A percentile compares a stretch with the other conserved stretches of the same genome.
Evolutionary conservation across 1,139 yeast species (phyloP).

Genomic region (Oligophagozyma castellii): DNA sequence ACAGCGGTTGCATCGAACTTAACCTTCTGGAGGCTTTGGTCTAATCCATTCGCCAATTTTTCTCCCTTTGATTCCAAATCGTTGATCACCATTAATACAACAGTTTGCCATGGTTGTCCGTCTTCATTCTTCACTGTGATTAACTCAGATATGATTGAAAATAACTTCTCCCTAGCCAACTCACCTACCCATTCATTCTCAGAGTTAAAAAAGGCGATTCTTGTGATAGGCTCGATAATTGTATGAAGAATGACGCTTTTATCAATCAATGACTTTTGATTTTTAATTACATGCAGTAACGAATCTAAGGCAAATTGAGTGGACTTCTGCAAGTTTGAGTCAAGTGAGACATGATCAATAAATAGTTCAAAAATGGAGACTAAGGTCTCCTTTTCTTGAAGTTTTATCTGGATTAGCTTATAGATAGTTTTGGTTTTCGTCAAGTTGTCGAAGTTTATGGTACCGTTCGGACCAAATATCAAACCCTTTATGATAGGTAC

Average conservation of each 20-base stretch:
- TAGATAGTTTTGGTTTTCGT: conserved; percentile 64
- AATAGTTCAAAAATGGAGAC: conserved; percentile 18
- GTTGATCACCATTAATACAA: conserved; percentile 25
- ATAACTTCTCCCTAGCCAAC: conserved; percentile 45
- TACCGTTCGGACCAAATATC: conserved; percentile 37
- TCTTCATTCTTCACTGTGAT: conserved; percentile 29
- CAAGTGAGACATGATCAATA: conserved; percentile 3
- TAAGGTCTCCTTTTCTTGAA: conserved; percentile 17
- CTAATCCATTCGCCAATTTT: conserved; percentile 34
- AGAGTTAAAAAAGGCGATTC: conserved; percentile 40
- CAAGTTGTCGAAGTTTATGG: conserved; percentile 62
- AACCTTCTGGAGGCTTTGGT: conserved; percentile 38
- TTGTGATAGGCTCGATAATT: conserved; percentile 38
- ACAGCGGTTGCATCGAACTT: conserved; percentile 38
- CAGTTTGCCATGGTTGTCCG: conserved; percentile 39
- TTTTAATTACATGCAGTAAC: conserved; percentile 42
- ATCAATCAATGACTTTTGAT: conserved; percentile 26
- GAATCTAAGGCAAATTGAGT: conserved; percentile 52
- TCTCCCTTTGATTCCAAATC: conserved; percentile 24
- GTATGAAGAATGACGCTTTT: conserved; percentile 29
- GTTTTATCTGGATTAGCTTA: conserved; percentile 28
- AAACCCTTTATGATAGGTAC: conserved; percentile 37
- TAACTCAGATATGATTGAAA: conserved; percentile 49
- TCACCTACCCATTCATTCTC: conserved; percentile 15
- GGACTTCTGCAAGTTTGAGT: conserved; percentile 26